phyloP scores from a whole-genome alignment of 257 asterid genomes.

The Solanum okadae region DNA sequence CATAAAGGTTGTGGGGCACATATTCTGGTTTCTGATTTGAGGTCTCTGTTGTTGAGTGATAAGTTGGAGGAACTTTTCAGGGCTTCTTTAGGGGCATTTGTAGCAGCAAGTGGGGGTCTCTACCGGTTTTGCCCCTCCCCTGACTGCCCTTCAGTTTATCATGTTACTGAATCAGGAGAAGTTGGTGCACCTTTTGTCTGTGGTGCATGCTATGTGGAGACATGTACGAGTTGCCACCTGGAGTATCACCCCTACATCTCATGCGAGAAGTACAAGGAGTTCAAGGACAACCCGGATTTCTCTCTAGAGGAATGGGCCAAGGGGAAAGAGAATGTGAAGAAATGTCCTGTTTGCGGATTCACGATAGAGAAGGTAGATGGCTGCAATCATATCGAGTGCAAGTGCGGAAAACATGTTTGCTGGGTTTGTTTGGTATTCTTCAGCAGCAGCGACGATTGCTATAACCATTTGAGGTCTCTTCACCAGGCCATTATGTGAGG shows the following conservation, averaged over 20 bases:
- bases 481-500: slow-evolving; percentile 36
- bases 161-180: slow-evolving; percentile 26
- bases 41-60: slow-evolving; percentile 37
- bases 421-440: slow-evolving; percentile 70
- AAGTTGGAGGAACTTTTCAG: slow-evolving; percentile 72
- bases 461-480: slow-evolving; percentile 53
- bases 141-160: slow-evolving; percentile 79
- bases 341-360: slow-evolving; percentile 62
- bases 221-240: slow-evolving; percentile 76
- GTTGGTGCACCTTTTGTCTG: slow-evolving; percentile 34
- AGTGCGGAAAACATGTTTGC: slow-evolving; percentile 80
- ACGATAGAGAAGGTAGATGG: slow-evolving; percentile 90
- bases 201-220: slow-evolving; percentile 71
- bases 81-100: slow-evolving; percentile 63
- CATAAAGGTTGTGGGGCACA: slow-evolving; percentile 39
- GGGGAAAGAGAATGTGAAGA: slow-evolving; percentile 69
- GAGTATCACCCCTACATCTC: slow-evolving; percentile 67
- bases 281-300: slow-evolving; percentile 71
- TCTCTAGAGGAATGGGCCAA: slow-evolving; percentile 68
- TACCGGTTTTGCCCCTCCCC: slow-evolving; percentile 91
- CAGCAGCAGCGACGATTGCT: slow-evolving; percentile 49
- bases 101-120: slow-evolving; percentile 56
- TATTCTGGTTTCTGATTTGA: slow-evolving; percentile 51
- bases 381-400: slow-evolving; percentile 75
- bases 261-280: slow-evolving; percentile 59